Evolutionary conservation across 2,329 filamentous ascomycete genomes (phyloP).

Genomic region (Ophiostoma sp.): DNA sequence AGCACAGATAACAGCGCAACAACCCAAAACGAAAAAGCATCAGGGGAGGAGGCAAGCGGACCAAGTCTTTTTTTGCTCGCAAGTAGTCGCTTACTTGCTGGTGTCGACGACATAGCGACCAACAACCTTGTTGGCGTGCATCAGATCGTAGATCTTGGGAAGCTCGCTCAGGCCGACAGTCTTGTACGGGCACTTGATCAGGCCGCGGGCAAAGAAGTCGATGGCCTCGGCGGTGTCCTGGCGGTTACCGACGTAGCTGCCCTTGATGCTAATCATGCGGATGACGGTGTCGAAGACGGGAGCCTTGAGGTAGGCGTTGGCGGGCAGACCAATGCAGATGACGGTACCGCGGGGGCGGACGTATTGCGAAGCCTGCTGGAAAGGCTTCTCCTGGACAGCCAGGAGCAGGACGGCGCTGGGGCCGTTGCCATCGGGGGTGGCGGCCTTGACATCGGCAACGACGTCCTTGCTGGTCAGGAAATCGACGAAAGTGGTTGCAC

Average conservation of each 20-base stretch:
- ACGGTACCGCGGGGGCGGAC: slow-evolving; percentile 76
- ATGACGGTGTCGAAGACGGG: slow-evolving; percentile 87
- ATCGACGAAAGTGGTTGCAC: slow-evolving; percentile 71
- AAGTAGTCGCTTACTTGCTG: slow-evolving; percentile 36
- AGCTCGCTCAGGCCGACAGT: slow-evolving; percentile 74
- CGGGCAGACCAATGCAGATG: slow-evolving; percentile 83
- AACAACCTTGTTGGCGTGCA: slow-evolving; percentile 65
- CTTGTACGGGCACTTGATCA: slow-evolving; percentile 87
- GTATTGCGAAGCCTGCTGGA: slow-evolving; percentile 89
- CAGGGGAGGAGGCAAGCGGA: not conserved
- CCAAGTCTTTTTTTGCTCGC: not conserved
- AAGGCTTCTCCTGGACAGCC: slow-evolving; percentile 83
- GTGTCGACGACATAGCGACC: slow-evolving; percentile 76
- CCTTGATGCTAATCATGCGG: slow-evolving; percentile 86
- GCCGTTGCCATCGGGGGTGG: slow-evolving; percentile 72
- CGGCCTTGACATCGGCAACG: slow-evolving; percentile 75
- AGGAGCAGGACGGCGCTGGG: slow-evolving; percentile 84
- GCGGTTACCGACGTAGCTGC: slow-evolving; percentile 89
- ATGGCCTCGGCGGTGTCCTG: slow-evolving; percentile 82
- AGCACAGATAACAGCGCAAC: not conserved
- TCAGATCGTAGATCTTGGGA: slow-evolving; percentile 70
- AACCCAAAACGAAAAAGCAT: not conserved
- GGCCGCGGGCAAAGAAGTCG: slow-evolving; percentile 77
- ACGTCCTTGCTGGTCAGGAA: slow-evolving; percentile 71
- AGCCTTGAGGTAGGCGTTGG: slow-evolving; percentile 70